phyloP scores from a whole-genome alignment of 176 grass and related monocot genomes.

The barley (Hordeum vulgare) region DNA sequence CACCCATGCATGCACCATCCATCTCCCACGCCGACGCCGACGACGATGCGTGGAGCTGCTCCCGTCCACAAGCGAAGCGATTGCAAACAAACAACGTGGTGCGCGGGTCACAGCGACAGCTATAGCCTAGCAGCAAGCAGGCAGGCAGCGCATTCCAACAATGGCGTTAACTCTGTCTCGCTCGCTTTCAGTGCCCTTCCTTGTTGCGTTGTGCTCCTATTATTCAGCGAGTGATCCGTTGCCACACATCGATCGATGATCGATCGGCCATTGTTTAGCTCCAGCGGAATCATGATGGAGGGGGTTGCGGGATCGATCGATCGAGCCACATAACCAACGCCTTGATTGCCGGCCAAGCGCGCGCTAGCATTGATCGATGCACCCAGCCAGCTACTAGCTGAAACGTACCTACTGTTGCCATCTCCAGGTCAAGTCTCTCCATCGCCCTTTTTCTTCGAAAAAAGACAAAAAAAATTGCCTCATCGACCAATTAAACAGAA shows the following conservation, averaged over 20 bases:
- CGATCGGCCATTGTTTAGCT: no score
- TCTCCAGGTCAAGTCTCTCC: no score
- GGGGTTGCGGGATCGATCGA: neutral
- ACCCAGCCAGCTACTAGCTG: no score
- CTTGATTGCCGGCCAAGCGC: neutral
- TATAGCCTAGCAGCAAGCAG: neutral
- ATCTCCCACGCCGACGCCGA: neutral
- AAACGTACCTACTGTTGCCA: no score
- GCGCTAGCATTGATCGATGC: no score
- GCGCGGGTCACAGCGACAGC: constrained; percentile 3
- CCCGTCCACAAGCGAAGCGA: neutral
- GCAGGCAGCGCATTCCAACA: neutral
- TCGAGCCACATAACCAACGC: neutral
- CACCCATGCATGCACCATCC: neutral
- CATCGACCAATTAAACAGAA: no score
- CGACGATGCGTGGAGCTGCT: neutral
- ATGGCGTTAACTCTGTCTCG: neutral
- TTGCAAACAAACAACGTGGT: neutral
- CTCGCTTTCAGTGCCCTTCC: neutral
- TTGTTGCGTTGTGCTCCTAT: neutral
- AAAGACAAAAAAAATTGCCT: no score
- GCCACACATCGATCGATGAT: no score
- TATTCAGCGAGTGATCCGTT: neutral
- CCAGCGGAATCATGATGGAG: neutral
- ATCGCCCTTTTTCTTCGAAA: no score